Base-by-base conservation (phyloP, 768 basidiomycete genomes). In the Steccherinum ochraceum region DNA sequence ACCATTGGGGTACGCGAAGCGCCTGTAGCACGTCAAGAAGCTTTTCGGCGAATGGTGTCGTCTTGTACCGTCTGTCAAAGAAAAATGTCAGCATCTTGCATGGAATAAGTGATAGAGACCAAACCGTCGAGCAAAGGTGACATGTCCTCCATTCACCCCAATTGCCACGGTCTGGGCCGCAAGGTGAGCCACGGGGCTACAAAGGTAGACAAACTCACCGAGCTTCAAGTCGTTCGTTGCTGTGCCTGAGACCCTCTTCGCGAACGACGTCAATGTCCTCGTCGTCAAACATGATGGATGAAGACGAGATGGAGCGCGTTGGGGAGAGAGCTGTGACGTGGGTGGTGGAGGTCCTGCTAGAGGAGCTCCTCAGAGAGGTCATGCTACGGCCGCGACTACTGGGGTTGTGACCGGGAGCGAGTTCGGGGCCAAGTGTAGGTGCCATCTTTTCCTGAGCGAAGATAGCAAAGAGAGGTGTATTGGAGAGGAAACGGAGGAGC, bases 1-100 rank as follows among this genome's bases (percentile, higher is more conserved):
- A 62, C 89, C 90, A 92, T 25, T 69, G 70, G 19, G 80, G 78
- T 2, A 86, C 70, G 43, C 73, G 72, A 43, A 91, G 70, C 11
- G 71, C 65, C 35, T 71, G 72, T 23, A 86, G 58, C 46, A 85
- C 73, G 46, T 77, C 72, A 25, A 86, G 72, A 46, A 90, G 59
- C 25, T 78, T 72, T 16, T 67, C 56, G 19, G 76, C 69, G 64
- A 92, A 91, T 0, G 66, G 58, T 2, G 69, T 57, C 5, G 80
- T 75, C 63, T 81, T 85, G 69, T 85, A 84, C 50, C 80, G 77
- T 65, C 89, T 92, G 61, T 12, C 12, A 43, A 43, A 5, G 41
- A 46, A n/a, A 35, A 46, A 2, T n/a, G 52, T 61, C 24, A 61
- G 60, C 41, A 56, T n/a, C 5, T 51, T 63, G 50, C 45, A 23